A percentile compares a stretch with the other conserved stretches of the same genome.
Conservation (phyloP, 208 protist species). For the Wallacemonas sp. region DNA sequence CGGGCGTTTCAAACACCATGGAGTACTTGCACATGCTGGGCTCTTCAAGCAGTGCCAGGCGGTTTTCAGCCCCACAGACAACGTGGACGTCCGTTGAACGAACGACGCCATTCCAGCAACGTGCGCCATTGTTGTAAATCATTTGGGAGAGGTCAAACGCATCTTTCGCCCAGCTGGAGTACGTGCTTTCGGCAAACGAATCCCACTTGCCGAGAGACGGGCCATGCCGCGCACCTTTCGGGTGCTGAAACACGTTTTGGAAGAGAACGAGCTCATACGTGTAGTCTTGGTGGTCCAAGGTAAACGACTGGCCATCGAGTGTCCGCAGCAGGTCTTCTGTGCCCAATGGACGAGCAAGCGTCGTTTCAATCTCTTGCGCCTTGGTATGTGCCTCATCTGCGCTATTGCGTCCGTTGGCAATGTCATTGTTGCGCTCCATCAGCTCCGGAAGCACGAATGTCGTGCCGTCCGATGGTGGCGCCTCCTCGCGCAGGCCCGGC, state of each 20-base stretch:
- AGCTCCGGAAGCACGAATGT: slow-evolving; percentile 35
- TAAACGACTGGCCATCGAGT: slow-evolving; percentile 52
- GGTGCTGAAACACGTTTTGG: slow-evolving; percentile 40
- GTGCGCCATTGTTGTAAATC: slow-evolving; percentile 49
- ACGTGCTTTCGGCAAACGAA: slow-evolving; percentile 67
- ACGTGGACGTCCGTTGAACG: slow-evolving; percentile 61
- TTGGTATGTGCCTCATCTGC: slow-evolving; percentile 19
- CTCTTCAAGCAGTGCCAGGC: slow-evolving; percentile 55
- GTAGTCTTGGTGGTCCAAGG: slow-evolving; percentile 43
- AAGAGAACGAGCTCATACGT: slow-evolving; percentile 68
- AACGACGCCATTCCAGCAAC: slow-evolving; percentile 54
- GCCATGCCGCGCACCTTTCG: slow-evolving; percentile 22
- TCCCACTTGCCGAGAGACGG: slow-evolving; percentile 48
- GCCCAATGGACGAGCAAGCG: slow-evolving; percentile 24
- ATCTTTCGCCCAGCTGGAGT: slow-evolving; percentile 63
- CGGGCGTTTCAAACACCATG: slow-evolving; percentile 79
- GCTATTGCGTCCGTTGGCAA: slow-evolving; percentile 24
- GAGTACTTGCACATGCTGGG: slow-evolving; percentile 74
- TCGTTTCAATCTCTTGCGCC: slow-evolving; percentile 17
- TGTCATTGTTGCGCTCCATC: slow-evolving; percentile 7
- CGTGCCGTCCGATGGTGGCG: slow-evolving; percentile 25
- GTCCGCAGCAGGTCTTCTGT: slow-evolving; percentile 63
- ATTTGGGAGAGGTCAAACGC: slow-evolving; percentile 57
- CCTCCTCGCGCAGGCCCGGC: slow-evolving; percentile 15
- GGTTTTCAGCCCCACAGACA: slow-evolving; percentile 67